Conservation (phyloP, 2,329 filamentous ascomycete genomes). For the Botrytis galanthina region DNA sequence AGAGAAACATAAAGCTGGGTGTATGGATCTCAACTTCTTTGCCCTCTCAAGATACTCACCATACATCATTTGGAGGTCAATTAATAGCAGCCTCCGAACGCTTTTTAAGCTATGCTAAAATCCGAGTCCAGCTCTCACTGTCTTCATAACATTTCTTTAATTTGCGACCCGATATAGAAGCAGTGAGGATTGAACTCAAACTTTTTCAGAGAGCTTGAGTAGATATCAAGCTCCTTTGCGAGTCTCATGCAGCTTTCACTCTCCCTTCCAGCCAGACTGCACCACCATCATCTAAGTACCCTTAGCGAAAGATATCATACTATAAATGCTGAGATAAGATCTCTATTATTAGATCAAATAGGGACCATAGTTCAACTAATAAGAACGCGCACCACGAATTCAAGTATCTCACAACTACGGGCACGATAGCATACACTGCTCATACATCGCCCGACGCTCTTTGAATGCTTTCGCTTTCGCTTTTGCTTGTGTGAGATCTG, state of each 20-base stretch:
- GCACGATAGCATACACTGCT: not conserved
- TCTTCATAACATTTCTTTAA: not conserved
- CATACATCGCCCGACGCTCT: not conserved
- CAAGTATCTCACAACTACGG: not conserved
- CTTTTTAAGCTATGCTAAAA: not conserved
- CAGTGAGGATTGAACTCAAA: no score
- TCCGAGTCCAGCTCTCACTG: accelerated
- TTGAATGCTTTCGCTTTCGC: not conserved
- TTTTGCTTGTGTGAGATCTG: not conserved
- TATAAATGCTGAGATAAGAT: not conserved
- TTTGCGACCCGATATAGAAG: no score
- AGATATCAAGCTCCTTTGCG: not conserved
- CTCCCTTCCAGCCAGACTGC: no score
- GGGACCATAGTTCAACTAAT: not conserved
- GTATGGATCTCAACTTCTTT: not conserved
- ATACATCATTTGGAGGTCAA: not conserved
- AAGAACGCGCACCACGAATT: not conserved
- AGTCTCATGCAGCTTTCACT: not conserved
- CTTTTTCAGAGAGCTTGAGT: no score
- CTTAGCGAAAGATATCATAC: not conserved
- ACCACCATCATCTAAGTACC: not conserved
- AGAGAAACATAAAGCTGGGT: accelerated
- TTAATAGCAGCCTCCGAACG: not conserved
- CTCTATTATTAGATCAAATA: not conserved
- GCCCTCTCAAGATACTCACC: not conserved